These are phyloP conservation scores for Hygrophila difformis DNA, from an alignment of 257 asterid genomes.

Conservation along the genomic window DNA sequence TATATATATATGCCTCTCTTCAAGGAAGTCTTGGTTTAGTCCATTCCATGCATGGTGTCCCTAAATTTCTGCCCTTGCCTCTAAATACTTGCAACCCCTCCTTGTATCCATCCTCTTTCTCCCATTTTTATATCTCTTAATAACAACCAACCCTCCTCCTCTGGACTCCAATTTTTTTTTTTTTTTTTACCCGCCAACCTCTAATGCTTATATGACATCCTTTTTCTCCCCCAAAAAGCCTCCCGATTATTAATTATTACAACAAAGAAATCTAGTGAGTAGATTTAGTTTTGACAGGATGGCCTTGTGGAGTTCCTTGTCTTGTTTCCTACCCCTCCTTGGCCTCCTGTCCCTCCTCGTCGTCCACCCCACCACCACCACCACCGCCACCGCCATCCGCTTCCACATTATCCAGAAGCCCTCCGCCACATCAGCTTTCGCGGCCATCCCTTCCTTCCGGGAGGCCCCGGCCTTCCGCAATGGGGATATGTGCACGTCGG, in stretches of 20 bases:
- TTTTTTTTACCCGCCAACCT: too few species aligned
- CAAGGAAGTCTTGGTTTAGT: neutral
- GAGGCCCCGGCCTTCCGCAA: constrained; percentile 85
- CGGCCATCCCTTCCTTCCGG: constrained; percentile 32
- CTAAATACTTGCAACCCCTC: neutral
- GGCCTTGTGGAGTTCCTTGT: constrained; percentile 49
- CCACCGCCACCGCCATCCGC: constrained; percentile 39
- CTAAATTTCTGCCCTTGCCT: neutral
- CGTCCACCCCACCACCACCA: constrained; percentile 27
- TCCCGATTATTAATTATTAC: neutral
- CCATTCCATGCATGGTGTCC: neutral
- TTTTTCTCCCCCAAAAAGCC: neutral
- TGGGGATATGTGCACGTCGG: constrained; percentile 39
- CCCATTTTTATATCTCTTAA: neutral
- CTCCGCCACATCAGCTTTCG: neutral
- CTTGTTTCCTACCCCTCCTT: constrained; percentile 27
- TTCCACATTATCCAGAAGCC: constrained; percentile 27
- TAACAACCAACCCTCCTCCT: neutral
- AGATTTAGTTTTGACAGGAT: constrained; percentile 41
- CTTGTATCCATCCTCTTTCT: too few species aligned
- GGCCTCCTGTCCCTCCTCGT: constrained; percentile 86
- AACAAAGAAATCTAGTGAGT: neutral
- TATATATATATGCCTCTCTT: too few species aligned
- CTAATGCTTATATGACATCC: neutral
- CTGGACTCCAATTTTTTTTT: neutral